phyloP scores from a whole-genome alignment of 1,139 yeast species.

The Suhomyces bolitotheri region DNA sequence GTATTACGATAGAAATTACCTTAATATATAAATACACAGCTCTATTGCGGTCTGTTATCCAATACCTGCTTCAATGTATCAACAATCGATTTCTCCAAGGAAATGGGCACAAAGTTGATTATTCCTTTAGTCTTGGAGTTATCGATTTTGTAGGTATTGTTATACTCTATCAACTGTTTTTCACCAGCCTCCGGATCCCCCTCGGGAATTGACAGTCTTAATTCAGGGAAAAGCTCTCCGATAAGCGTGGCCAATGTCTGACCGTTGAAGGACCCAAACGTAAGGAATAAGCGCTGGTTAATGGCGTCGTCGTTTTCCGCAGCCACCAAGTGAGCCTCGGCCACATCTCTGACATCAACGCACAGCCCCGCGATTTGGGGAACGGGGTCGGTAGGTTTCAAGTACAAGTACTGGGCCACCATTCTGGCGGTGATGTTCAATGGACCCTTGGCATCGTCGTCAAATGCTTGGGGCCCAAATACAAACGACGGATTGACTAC shows the following conservation, averaged over 20 bases:
- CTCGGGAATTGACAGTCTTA: background rate
- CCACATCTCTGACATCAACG: background rate
- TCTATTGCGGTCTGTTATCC: too few relatives aligned
- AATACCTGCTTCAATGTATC: too few relatives aligned
- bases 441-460: background rate
- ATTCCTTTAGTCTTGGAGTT: background rate
- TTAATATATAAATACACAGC: too few relatives aligned
- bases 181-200: background rate
- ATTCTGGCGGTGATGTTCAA: background rate
- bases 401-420: background rate
- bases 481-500: background rate
- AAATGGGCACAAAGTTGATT: background rate
- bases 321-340: background rate
- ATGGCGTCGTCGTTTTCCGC: background rate
- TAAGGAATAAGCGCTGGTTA: background rate
- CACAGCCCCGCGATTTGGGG: background rate
- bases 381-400: background rate
- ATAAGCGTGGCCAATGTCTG: background rate
- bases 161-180: background rate
- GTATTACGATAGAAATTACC: too few relatives aligned
- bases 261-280: background rate
- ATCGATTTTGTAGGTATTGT: background rate
- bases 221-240: background rate
- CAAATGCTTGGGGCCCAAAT: slow-evolving; percentile 1
- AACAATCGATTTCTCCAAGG: background rate